Conservation (phyloP, 2,329 filamentous ascomycete species). For the Uncinocarpus reesii region DNA sequence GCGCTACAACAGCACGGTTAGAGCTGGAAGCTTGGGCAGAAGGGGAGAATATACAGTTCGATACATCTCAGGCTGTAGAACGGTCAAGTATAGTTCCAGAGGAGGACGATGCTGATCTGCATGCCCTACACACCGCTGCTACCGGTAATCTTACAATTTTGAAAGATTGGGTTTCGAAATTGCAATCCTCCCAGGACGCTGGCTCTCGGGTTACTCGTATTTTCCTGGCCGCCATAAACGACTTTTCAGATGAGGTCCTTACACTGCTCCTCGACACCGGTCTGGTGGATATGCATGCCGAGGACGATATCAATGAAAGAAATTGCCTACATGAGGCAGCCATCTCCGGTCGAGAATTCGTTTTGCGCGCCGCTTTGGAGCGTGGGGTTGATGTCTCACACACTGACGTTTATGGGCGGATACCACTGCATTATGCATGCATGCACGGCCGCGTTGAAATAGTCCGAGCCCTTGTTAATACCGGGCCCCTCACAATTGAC, state of each 20-base stretch:
- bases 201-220: conserved; percentile 75
- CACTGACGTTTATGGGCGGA: conserved; percentile 85
- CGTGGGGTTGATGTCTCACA: conserved; percentile 65
- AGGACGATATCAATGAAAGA: conserved; percentile 94
- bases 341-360: conserved; percentile 75
- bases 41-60: conserved; percentile 83
- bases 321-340: conserved; percentile 96
- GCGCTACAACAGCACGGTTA: conserved; percentile 89
- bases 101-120: conserved; percentile 78
- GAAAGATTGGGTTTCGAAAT: conserved; percentile 67
- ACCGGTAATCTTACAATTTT: conserved; percentile 68
- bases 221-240: conserved; percentile 80
- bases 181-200: conserved; percentile 52
- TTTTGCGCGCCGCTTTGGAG: conserved; percentile 65
- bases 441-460: conserved; percentile 85
- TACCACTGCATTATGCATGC: conserved; percentile 90
- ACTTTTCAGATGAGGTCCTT: conserved; percentile 68
- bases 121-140: conserved; percentile 70
- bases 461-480: conserved; percentile 61
- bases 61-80: conserved; percentile 39
- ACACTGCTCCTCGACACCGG: conserved; percentile 67
- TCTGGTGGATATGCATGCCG: conserved; percentile 78
- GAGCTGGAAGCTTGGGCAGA: conserved; percentile 96
- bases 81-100: conserved; percentile 48
- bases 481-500: conserved; percentile 66